phyloP scores from a whole-genome alignment of 1,284 basidiomycete species.

The Meira nashicola region DNA sequence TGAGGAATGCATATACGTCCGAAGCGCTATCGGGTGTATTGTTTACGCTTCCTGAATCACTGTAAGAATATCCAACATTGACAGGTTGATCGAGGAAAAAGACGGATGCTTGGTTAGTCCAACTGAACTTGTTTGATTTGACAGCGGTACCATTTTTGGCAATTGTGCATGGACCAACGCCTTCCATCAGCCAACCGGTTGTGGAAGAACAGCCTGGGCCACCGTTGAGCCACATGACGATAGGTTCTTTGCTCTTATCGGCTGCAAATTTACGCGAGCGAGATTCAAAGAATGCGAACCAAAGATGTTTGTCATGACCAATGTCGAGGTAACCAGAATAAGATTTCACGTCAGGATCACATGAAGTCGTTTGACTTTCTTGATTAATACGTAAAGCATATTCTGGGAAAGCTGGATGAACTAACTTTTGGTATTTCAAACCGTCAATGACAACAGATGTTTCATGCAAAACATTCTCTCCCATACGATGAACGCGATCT shows the following conservation, averaged over 20 bases:
- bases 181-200: conserved; percentile 62
- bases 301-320: conserved; percentile 74
- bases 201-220: conserved; percentile 61
- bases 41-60: conserved; percentile 66
- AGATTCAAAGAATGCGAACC: conserved; percentile 85
- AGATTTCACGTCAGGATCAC: conserved; percentile 76
- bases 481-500: conserved; percentile 25
- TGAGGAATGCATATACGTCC: conserved; percentile 84
- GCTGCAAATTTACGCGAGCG: conserved; percentile 56
- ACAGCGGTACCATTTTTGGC: conserved; percentile 66
- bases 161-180: conserved; percentile 74
- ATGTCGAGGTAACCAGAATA: conserved; percentile 81
- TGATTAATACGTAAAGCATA: conserved; percentile 67
- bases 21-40: conserved; percentile 69
- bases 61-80: conserved; percentile 83
- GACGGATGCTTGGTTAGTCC: conserved; percentile 67
- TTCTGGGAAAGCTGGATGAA: conserved; percentile 65
- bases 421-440: conserved; percentile 62
- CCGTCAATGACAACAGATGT: conserved; percentile 54
- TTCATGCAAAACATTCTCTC: conserved; percentile 30
- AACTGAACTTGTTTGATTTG: conserved; percentile 69
- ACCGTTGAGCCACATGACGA: conserved; percentile 84
- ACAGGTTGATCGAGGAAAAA: conserved; percentile 75
- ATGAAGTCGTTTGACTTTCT: conserved; percentile 49
- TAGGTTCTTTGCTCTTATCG: conserved; percentile 66